phyloP scores from a whole-genome alignment of 31 red algal genomes.

The Odonthalia washingtoniensis region DNA sequence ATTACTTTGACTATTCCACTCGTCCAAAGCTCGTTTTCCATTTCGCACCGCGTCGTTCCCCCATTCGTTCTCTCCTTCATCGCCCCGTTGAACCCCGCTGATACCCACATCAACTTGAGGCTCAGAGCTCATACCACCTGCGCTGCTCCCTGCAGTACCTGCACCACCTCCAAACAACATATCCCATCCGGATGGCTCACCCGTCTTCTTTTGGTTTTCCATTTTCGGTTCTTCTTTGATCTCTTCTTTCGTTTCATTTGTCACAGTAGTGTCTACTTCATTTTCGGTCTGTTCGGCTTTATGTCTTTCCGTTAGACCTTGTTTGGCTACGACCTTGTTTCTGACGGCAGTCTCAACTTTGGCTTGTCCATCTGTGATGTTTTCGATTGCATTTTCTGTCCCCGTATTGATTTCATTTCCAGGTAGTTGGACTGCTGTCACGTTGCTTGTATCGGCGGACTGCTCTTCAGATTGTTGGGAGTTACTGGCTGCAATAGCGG shows the following conservation, averaged over 20 bases:
- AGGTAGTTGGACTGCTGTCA: background rate
- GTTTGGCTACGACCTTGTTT: constrained; percentile 9
- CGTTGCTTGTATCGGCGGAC: background rate
- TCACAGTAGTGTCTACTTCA: background rate
- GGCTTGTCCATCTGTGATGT: background rate
- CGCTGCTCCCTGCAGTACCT: background rate
- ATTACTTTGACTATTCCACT: too few species aligned
- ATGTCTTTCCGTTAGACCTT: too few species aligned
- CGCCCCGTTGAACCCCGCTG: too few species aligned
- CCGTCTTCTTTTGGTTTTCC: constrained; percentile 8
- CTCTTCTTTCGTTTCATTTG: background rate
- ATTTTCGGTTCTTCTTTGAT: constrained; percentile 22
- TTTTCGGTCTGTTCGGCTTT: background rate
- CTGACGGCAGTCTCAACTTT: background rate
- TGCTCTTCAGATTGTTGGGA: constrained; percentile 15
- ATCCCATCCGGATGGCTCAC: constrained; percentile 69
- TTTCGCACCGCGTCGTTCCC: too few species aligned
- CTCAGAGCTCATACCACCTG: background rate
- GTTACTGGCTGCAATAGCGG: constrained; percentile 52
- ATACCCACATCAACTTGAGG: constrained; percentile 7
- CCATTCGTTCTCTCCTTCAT: too few species aligned
- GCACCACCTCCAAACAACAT: constrained; percentile 61
- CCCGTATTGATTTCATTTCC: background rate
- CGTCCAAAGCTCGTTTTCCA: too few species aligned
- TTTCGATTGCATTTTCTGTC: background rate